Percentiles rank a stretch among this genome's conserved stretches.
Conservation (phyloP, 306 rosid species). For the Lupinus albus region DNA sequence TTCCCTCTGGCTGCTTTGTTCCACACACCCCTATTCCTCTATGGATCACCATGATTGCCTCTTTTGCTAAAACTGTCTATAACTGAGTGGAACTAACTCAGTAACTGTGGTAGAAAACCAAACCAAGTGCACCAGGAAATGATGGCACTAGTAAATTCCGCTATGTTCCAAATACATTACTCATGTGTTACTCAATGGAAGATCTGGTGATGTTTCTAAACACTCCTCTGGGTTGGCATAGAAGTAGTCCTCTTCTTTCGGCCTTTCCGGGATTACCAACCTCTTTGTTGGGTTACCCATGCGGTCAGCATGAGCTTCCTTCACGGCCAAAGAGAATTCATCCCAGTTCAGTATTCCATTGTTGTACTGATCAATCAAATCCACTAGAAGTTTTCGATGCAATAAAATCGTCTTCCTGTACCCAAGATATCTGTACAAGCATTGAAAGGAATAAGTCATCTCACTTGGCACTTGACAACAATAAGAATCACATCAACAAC, state of each 20-base stretch:
- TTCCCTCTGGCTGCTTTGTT: constrained; percentile 46
- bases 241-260: constrained; percentile 97
- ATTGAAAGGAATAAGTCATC: constrained; percentile 31
- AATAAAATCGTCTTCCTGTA: constrained; percentile 81
- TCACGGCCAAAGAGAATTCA: constrained; percentile 82
- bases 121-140: constrained; percentile 54
- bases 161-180: constrained; percentile 38
- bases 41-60: constrained; percentile 47
- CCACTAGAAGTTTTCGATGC: constrained; percentile 79
- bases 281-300: constrained; percentile 81
- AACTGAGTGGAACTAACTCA: constrained; percentile 45
- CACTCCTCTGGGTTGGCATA: constrained; percentile 94
- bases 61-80: constrained; percentile 42
- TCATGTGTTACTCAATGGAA: constrained; percentile 63
- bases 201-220: constrained; percentile 52
- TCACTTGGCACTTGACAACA: constrained; percentile 24
- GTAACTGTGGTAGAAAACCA: constrained; percentile 50
- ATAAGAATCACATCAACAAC: background rate
- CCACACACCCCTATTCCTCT: constrained; percentile 32
- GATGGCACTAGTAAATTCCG: constrained; percentile 46
- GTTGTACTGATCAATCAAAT: constrained; percentile 75
- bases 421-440: constrained; percentile 75
- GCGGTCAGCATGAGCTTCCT: constrained; percentile 72
- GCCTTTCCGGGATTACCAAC: constrained; percentile 72
- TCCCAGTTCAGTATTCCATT: constrained; percentile 68